A percentile compares a stretch with the other conserved stretches of the same genome.
These are phyloP conservation scores for Cryphonectria naterciae DNA, from an alignment of 2,329 filamentous ascomycete genomes.

Conservation along the genomic window DNA sequence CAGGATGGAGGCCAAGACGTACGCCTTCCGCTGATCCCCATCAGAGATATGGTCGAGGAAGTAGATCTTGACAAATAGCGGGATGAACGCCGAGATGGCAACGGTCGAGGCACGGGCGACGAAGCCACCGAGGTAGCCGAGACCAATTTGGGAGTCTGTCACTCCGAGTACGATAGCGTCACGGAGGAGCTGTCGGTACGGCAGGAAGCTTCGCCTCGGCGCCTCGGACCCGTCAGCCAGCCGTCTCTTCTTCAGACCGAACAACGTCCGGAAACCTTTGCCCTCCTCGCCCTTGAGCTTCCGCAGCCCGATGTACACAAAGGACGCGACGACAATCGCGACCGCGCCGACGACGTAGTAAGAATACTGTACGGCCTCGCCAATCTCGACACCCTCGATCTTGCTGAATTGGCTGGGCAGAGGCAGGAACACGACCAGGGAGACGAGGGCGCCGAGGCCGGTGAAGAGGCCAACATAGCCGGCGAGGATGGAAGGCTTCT, in stretches of 20 bases:
- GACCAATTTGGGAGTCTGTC: slow-evolving; percentile 74
- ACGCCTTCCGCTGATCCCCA: slow-evolving; percentile 73
- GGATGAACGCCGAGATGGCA: slow-evolving; percentile 92
- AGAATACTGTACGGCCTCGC: slow-evolving; percentile 76
- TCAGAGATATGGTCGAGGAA: slow-evolving; percentile 78
- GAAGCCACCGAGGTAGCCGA: slow-evolving; percentile 92
- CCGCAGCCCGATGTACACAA: slow-evolving; percentile 79
- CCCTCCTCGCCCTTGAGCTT: slow-evolving; percentile 72
- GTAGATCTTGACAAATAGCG: slow-evolving; percentile 92
- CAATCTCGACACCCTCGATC: slow-evolving; percentile 71
- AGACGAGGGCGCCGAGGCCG: slow-evolving; percentile 86
- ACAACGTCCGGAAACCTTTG: slow-evolving; percentile 70
- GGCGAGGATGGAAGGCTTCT: slow-evolving; percentile 68
- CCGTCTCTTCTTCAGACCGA: slow-evolving; percentile 44
- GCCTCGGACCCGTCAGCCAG: slow-evolving; percentile 29
- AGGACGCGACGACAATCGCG: slow-evolving; percentile 71
- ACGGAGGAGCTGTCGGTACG: slow-evolving; percentile 64
- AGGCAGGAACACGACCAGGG: slow-evolving; percentile 80
- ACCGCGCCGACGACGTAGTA: slow-evolving; percentile 85
- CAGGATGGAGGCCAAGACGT: slow-evolving; percentile 83
- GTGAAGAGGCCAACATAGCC: slow-evolving; percentile 92
- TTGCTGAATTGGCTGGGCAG: slow-evolving; percentile 79
- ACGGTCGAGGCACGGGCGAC: slow-evolving; percentile 94
- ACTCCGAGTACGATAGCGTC: slow-evolving; percentile 72
- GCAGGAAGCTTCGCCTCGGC: slow-evolving; percentile 43